These are phyloP conservation scores for Viridothelium virens DNA, from an alignment of 495 filamentous ascomycete species.

Conservation along the genomic window DNA sequence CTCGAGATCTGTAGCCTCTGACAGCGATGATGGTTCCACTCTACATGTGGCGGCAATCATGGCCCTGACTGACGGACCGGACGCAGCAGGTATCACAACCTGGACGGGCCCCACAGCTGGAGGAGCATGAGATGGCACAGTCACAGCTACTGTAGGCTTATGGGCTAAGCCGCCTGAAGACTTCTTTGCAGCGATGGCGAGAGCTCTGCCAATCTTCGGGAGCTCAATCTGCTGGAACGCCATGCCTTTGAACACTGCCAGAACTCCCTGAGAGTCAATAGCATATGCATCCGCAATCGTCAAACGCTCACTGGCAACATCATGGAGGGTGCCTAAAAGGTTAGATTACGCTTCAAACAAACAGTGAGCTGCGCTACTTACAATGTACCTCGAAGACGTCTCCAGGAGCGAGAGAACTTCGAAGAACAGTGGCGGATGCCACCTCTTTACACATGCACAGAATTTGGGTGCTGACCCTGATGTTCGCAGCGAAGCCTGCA, in stretches of 20 bases:
- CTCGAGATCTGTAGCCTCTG: conserved; percentile 8
- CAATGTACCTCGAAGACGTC: conserved; percentile 10
- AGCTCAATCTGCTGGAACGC: conserved; percentile 12
- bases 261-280: conserved; percentile 6
- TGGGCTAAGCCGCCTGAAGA: not conserved
- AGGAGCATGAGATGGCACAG: conserved; percentile 8
- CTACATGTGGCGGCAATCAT: conserved; percentile 8
- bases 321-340: conserved; percentile 9
- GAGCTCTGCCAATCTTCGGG: conserved; percentile 7
- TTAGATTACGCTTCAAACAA: conserved; percentile 8
- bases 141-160: conserved; percentile 6
- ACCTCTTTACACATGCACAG: conserved; percentile 10
- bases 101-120: not conserved
- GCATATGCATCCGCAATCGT: conserved; percentile 10
- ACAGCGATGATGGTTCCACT: conserved; percentile 5
- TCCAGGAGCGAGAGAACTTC: conserved; percentile 11
- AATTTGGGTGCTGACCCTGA: conserved; percentile 4
- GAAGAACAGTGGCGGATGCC: conserved; percentile 9
- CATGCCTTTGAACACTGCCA: conserved; percentile 11
- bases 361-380: conserved; percentile 8
- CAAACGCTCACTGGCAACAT: conserved; percentile 8
- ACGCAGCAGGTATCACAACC: conserved; percentile 8
- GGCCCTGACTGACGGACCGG: conserved; percentile 6
- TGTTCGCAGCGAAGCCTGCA: conserved; percentile 12
- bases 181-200: conserved; percentile 9